Percentiles rank a stretch among this genome's conserved stretches.
Conservation (phyloP, 345 rosid genomes). For the Eucalyptus tenuipes region DNA sequence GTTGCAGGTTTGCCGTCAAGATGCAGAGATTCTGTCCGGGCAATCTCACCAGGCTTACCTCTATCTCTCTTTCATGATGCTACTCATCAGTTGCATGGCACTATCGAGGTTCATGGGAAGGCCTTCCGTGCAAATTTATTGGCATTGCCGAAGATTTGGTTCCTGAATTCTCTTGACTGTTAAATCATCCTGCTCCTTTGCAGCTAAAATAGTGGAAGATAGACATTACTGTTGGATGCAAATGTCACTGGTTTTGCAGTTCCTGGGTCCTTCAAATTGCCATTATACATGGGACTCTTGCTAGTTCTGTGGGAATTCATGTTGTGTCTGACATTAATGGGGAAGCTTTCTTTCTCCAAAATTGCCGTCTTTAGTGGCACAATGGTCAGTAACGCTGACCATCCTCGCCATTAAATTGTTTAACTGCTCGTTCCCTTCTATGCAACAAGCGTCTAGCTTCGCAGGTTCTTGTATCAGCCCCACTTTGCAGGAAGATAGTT, state of each 20-base stretch:
- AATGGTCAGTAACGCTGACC: not conserved
- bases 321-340: not conserved
- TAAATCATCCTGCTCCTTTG: not conserved
- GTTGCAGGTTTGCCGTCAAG: slow-evolving; percentile 82
- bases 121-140: not conserved
- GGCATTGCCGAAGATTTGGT: not conserved
- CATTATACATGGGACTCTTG: not conserved
- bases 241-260: not conserved
- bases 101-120: slow-evolving; percentile 61
- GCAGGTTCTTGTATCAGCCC: slow-evolving; percentile 94
- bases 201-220: not conserved
- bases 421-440: not conserved
- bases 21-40: slow-evolving; percentile 87
- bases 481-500: slow-evolving; percentile 80
- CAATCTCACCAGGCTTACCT: slow-evolving; percentile 53
- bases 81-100: slow-evolving; percentile 91
- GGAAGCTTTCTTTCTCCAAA: not conserved
- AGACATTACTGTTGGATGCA: not conserved
- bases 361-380: not conserved
- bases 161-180: not conserved
- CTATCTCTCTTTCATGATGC: slow-evolving; percentile 81
- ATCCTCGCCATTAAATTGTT: not conserved
- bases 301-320: not conserved
- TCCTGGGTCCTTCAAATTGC: not conserved
- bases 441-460: slow-evolving; percentile 63